Percentiles rank a stretch among this genome's conserved stretches.
phyloP scores from a whole-genome alignment of 257 asterid species.

The Lycium barbarum region DNA sequence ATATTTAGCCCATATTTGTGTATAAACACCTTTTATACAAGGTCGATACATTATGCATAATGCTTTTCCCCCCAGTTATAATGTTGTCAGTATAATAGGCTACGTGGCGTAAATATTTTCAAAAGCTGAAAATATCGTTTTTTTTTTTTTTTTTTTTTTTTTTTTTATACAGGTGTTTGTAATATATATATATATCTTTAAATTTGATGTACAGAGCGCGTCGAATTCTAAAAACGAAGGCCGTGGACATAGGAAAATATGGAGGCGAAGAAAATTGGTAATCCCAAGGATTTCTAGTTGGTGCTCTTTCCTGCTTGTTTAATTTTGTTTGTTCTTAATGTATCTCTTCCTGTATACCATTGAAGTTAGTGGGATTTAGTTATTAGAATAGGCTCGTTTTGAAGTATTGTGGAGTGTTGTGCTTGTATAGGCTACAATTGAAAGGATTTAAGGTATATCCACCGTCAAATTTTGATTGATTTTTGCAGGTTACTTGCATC shows the following conservation, averaged over 20 bases:
- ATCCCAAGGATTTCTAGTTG: neutral
- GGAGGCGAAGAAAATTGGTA: slow-evolving; percentile 95
- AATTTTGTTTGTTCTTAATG: neutral
- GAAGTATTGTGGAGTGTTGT: neutral
- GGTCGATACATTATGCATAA: too few species aligned
- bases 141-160: too few species aligned
- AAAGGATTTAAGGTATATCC: neutral
- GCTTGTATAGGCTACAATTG: neutral
- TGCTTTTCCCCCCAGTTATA: too few species aligned
- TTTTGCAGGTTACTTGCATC: neutral
- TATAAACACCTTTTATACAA: too few species aligned
- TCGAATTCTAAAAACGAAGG: slow-evolving; percentile 53
- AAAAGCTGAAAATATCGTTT: too few species aligned
- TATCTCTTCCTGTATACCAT: neutral
- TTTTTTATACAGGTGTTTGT: neutral
- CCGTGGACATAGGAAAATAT: slow-evolving; percentile 59
- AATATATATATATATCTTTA: neutral
- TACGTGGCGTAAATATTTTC: too few species aligned
- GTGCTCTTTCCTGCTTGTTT: neutral
- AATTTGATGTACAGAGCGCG: slow-evolving; percentile 49
- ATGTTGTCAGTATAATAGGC: too few species aligned
- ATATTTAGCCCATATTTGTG: too few species aligned
- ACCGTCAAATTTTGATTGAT: neutral
- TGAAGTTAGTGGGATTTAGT: neutral
- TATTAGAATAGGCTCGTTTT: neutral